Evolutionary conservation across 306 rosid species (phyloP).

Genomic region (Lathyrus tuberosus): DNA sequence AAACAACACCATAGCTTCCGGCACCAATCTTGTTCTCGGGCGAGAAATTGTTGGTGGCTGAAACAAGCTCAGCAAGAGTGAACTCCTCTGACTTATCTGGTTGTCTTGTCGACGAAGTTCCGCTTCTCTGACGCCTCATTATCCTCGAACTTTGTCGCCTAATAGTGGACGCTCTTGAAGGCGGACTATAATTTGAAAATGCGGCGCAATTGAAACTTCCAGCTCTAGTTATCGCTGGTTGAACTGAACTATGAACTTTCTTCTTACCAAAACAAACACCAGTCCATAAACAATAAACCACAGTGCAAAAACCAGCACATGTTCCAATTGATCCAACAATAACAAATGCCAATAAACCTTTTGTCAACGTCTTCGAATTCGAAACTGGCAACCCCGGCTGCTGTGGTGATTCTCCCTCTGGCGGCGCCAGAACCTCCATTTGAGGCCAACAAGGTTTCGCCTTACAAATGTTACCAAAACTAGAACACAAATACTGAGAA

Average conservation of each 20-base stretch:
- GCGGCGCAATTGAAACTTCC: constrained; percentile 59
- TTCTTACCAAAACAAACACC: constrained; percentile 88
- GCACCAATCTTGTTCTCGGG: constrained; percentile 79
- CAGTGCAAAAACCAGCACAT: constrained; percentile 70
- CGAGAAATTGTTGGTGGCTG: constrained; percentile 69
- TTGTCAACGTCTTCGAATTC: constrained; percentile 51
- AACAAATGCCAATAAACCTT: constrained; percentile 74
- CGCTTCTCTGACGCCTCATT: constrained; percentile 94
- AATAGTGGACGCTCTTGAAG: constrained; percentile 73
- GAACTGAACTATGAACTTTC: constrained; percentile 90
- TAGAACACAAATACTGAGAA: constrained; percentile 59
- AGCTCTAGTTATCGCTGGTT: constrained; percentile 83
- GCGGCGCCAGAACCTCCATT: constrained; percentile 22
- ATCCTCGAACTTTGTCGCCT: constrained; percentile 78
- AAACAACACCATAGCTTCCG: constrained; percentile 94
- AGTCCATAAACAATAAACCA: constrained; percentile 74
- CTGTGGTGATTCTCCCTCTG: background rate
- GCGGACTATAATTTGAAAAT: constrained; percentile 61
- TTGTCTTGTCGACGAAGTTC: constrained; percentile 81
- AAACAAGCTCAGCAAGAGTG: constrained; percentile 68
- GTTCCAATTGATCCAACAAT: constrained; percentile 82
- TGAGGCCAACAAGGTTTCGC: constrained; percentile 48
- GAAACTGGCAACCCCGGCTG: constrained; percentile 12
- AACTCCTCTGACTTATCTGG: constrained; percentile 81
- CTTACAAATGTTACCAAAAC: constrained; percentile 60